Evolutionary conservation across 208 protist species (phyloP).

Genomic region (Crithidia expoeki): DNA sequence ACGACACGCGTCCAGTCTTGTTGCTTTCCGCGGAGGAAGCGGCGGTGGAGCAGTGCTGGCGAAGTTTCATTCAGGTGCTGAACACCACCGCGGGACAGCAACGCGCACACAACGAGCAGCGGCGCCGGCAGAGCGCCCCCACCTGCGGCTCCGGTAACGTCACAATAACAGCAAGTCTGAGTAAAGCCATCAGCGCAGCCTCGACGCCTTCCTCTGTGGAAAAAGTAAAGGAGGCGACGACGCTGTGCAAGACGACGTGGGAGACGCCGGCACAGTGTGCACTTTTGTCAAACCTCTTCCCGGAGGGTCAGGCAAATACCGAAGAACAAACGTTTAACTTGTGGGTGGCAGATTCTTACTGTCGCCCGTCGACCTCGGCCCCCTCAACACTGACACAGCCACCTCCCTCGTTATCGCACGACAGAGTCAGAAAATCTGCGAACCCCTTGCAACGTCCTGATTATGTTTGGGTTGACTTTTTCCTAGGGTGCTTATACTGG

Average conservation of each 20-base stretch:
- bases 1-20: not conserved
- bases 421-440: too few species aligned
- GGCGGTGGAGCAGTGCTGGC: constrained; percentile 29
- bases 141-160: not conserved
- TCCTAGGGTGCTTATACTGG: constrained; percentile 66
- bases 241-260: constrained; percentile 18
- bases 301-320: not conserved
- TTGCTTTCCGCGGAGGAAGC: constrained; percentile 17
- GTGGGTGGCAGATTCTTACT: not conserved
- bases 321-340: constrained; percentile 20
- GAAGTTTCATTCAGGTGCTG: constrained; percentile 28
- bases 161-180: not conserved
- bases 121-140: constrained; percentile 5
- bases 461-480: constrained; percentile 45
- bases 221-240: not conserved
- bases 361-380: not conserved
- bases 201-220: not conserved
- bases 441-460: not conserved
- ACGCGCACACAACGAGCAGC: constrained; percentile 11
- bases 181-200: not conserved
- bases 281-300: constrained; percentile 23
- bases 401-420: too few species aligned
- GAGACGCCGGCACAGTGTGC: constrained; percentile 33
- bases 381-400: not conserved
- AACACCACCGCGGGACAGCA: constrained; percentile 27